Evolutionary conservation across 1,284 basidiomycete genomes (phyloP).

Genomic region (Abortiporus biennis): DNA sequence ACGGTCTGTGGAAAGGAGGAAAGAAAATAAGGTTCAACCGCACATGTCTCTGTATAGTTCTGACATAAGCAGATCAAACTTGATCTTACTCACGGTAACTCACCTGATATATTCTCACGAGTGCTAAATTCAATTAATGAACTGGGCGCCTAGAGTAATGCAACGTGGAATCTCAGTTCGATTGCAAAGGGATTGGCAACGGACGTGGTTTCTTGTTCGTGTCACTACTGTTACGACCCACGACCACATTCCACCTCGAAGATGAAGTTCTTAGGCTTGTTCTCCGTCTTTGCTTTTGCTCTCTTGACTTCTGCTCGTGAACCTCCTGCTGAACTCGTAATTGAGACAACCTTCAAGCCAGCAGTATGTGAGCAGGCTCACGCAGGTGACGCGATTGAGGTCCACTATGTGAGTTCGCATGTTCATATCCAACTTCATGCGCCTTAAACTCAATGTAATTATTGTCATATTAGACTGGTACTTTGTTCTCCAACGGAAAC

Average conservation of each 20-base stretch:
- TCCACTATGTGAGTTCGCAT: slow-evolving; percentile 76
- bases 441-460: not conserved
- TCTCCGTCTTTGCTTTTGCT: slow-evolving; percentile 34
- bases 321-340: slow-evolving; percentile 48
- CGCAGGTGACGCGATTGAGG: slow-evolving; percentile 63
- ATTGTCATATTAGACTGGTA: slow-evolving; percentile 55
- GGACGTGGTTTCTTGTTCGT: slow-evolving; percentile 1
- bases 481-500: slow-evolving; percentile 59
- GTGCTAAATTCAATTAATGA: slow-evolving; percentile 1
- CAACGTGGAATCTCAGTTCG: no score
- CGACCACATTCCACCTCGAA: no score
- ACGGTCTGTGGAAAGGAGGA: slow-evolving; percentile 21
- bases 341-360: slow-evolving; percentile 57
- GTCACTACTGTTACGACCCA: slow-evolving; percentile 1
- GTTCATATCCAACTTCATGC: not conserved
- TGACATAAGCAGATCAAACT: slow-evolving; percentile 24
- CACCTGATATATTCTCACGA: slow-evolving; percentile 2
- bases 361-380: slow-evolving; percentile 55
- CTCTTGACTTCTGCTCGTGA: slow-evolving; percentile 29
- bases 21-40: slow-evolving; percentile 29
- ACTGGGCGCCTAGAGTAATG: not conserved
- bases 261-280: slow-evolving; percentile 13
- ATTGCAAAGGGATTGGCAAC: no score
- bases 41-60: slow-evolving; percentile 29
- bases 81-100: no score